phyloP scores from a whole-genome alignment of 108 stramenopile species.

The Conticribra guillardii region DNA sequence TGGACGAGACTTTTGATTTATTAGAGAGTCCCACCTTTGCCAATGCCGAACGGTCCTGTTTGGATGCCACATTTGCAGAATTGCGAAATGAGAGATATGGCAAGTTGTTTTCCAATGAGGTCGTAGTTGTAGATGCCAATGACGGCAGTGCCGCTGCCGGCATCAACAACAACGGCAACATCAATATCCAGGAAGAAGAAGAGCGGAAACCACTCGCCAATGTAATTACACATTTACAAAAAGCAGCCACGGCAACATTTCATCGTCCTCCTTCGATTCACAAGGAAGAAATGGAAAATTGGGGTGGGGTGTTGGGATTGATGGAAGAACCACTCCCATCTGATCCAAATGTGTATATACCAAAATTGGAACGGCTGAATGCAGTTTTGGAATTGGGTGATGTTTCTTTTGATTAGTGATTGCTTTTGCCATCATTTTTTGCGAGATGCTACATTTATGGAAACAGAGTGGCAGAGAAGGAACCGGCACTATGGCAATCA shows the following conservation, averaged over 20 bases:
- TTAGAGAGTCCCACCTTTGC: constrained; percentile 56
- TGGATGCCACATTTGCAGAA: constrained; percentile 39
- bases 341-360: constrained; percentile 39
- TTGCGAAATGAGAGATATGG: constrained; percentile 32
- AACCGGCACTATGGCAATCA: no score
- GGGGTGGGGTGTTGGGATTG: constrained; percentile 41
- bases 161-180: not conserved
- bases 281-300: constrained; percentile 33
- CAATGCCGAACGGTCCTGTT: constrained; percentile 36
- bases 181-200: not conserved
- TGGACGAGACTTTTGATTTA: constrained; percentile 60
- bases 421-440: no score
- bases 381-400: constrained; percentile 45
- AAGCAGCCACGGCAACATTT: constrained; percentile 34
- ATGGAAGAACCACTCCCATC: constrained; percentile 42
- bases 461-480: no score
- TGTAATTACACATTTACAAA: constrained; percentile 46
- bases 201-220: constrained; percentile 44
- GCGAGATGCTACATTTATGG: no score
- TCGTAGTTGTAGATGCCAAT: not conserved
- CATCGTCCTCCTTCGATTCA: constrained; percentile 33
- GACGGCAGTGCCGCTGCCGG: not conserved
- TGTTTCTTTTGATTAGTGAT: constrained; percentile 46
- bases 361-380: constrained; percentile 30
- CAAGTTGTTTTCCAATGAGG: constrained; percentile 21